phyloP scores from a whole-genome alignment of 2,329 filamentous ascomycete species.

The Fusarium sp. region DNA sequence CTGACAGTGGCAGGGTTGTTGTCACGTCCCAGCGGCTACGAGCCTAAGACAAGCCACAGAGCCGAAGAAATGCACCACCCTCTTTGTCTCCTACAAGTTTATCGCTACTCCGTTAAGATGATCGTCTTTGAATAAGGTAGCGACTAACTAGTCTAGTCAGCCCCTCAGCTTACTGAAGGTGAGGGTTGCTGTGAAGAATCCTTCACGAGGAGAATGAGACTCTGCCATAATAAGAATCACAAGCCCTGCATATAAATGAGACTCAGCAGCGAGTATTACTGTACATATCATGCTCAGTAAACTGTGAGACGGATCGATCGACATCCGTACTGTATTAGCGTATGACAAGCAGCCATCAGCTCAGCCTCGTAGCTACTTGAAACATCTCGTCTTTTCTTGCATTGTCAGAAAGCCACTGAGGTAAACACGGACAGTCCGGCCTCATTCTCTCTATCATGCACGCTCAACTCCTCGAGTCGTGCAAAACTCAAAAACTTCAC shows the following conservation, averaged over 20 bases:
- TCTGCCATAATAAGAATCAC: neutral
- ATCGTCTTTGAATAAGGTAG: neutral
- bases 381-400: conserved; percentile 13
- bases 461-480: neutral
- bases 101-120: conserved; percentile 2
- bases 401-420: conserved; percentile 17
- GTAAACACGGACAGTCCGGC: neutral
- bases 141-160: neutral
- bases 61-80: neutral
- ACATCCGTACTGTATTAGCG: neutral
- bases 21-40: conserved; percentile 22
- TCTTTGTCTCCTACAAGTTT: conserved; percentile 11
- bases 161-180: conserved; percentile 6
- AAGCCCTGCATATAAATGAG: neutral
- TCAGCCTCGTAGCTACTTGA: conserved; percentile 25
- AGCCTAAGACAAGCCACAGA: conserved; percentile 16
- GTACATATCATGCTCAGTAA: neutral
- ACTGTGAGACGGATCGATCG: neutral
- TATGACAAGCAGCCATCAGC: conserved; percentile 6
- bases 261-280: neutral
- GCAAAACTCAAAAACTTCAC: neutral
- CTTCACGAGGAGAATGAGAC: conserved; percentile 1
- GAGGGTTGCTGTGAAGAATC: neutral
- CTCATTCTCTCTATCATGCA: neutral
- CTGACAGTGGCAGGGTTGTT: conserved; percentile 24